Base-by-base conservation (phyloP, 768 basidiomycete species). In the Clitopilus passeckerianus region DNA sequence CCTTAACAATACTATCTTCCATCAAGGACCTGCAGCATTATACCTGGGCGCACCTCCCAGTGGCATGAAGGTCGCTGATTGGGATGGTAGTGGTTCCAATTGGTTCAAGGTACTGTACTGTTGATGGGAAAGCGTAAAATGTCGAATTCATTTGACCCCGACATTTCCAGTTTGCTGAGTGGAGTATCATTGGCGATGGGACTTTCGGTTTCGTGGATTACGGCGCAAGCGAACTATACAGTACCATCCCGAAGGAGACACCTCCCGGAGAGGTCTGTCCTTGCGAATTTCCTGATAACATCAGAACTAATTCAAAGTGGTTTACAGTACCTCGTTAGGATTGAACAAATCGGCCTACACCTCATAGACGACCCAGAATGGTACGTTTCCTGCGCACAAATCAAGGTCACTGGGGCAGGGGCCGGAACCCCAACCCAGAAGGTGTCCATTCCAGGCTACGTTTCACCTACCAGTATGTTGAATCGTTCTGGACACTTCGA, bases 401-500 rank as follows among this genome's bases (percentile, higher is more conserved):
- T 80, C 61, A 70, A 70, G 37, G 67, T 80, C 56, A 71, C 71
- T 15, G 66, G 72, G 30, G 77, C 77, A 18, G 79, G 79, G 5
- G 69, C 64, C 59, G 77, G 76, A 3, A 75, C 63, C 50, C 78
- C 78, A 4, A 56, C 72, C 33, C 27, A 3, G 7, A 79, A 74
- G 57, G 75, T 78, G 1, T 94, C 94, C 34, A 80, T 81, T 62
- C 81, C 80, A 16, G 80, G 80, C 58, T 77, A 79, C 57, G 76
- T 79, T 59, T 67, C 74, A 10, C 64, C 75, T 23, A 59, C 63
- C 56, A 75, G 75, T 73, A 60, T 60, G 68, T 22, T 24, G 24
- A 30, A 12, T 7, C 16, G 22, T 9, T 14, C n/a, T n/a, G n/a
- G n/a, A 27, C 20, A 24, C 14, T 30, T 55, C 59, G 20, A 53